A percentile compares a stretch with the other conserved stretches of the same genome.
These are phyloP conservation scores for Reutealis trisperma DNA, from an alignment of 345 rosid species.

Conservation along the genomic window DNA sequence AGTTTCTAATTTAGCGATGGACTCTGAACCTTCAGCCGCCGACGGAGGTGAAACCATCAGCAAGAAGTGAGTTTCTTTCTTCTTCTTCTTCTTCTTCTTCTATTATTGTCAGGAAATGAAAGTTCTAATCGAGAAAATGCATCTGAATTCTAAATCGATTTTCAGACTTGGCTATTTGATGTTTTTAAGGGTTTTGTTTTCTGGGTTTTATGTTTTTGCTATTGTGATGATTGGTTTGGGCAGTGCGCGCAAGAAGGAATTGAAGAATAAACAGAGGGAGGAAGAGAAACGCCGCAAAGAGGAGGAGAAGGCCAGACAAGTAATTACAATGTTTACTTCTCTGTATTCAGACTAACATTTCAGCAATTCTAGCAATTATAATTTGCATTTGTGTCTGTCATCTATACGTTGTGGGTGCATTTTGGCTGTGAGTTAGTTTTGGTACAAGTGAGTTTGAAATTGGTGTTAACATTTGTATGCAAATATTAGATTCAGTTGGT, in stretches of 20 bases:
- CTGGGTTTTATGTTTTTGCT: neutral
- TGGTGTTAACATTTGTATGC: neutral
- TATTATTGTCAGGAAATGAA: neutral
- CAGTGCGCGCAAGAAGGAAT: conserved; percentile 88
- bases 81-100: neutral
- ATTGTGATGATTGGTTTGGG: neutral
- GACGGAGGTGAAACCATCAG: conserved; percentile 50
- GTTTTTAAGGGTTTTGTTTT: neutral
- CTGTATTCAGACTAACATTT: neutral
- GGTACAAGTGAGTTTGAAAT: neutral
- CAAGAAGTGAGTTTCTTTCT: conserved; percentile 57
- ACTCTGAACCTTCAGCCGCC: conserved; percentile 27
- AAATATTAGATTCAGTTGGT: neutral
- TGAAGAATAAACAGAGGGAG: conserved; percentile 70
- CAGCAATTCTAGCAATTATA: neutral
- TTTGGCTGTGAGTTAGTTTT: neutral
- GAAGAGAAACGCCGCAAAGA: conserved; percentile 81
- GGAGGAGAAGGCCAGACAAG: conserved; percentile 55
- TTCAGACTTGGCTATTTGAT: neutral
- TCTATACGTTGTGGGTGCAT: too few relatives aligned
- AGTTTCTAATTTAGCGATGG: conserved; percentile 39
- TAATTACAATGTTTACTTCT: neutral
- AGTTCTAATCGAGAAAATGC: neutral
- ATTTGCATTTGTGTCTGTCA: too few relatives aligned
- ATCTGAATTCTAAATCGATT: too few relatives aligned